Evolutionary conservation across 2,329 filamentous ascomycete genomes (phyloP).

Genomic region (Trichoderma sp.): DNA sequence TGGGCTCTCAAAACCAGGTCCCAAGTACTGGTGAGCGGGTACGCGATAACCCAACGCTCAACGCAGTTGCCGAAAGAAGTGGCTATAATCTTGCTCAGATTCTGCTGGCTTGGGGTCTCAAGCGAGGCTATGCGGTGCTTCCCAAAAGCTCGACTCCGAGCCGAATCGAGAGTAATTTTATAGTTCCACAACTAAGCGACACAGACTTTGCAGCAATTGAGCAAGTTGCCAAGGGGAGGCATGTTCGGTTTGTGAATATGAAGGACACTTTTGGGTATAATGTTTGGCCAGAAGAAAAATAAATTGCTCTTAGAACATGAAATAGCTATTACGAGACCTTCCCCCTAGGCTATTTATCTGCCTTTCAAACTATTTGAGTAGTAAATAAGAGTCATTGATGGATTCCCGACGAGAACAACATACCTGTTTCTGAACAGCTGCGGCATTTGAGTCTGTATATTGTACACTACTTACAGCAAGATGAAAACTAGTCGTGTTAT

Average conservation of each 20-base stretch:
- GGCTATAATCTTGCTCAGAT: slow-evolving; percentile 54
- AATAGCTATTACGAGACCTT: not conserved
- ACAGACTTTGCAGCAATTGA: not conserved
- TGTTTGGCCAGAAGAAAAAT: slow-evolving; percentile 8
- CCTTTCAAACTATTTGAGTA: too few species aligned
- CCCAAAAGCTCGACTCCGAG: slow-evolving; percentile 75
- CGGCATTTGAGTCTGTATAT: too few species aligned
- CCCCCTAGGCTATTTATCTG: too few species aligned
- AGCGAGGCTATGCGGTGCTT: slow-evolving; percentile 78
- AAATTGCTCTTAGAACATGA: not conserved
- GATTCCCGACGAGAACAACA: too few species aligned
- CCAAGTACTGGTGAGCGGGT: slow-evolving; percentile 59
- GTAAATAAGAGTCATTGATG: too few species aligned
- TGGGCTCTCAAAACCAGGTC: slow-evolving; percentile 11
- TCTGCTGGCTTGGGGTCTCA: slow-evolving; percentile 74
- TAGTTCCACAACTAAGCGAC: not conserved
- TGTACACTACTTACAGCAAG: too few species aligned
- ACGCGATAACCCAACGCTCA: slow-evolving; percentile 62
- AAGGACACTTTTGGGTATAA: slow-evolving; percentile 11
- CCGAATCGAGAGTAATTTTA: slow-evolving; percentile 72
- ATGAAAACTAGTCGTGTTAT: too few species aligned
- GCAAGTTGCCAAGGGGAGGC: slow-evolving; percentile 5
- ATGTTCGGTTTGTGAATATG: slow-evolving; percentile 3
- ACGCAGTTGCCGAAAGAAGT: slow-evolving; percentile 46
- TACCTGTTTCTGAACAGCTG: too few species aligned